phyloP scores from a whole-genome alignment of 345 rosid species.

The Cardiospermum halicacabum region DNA sequence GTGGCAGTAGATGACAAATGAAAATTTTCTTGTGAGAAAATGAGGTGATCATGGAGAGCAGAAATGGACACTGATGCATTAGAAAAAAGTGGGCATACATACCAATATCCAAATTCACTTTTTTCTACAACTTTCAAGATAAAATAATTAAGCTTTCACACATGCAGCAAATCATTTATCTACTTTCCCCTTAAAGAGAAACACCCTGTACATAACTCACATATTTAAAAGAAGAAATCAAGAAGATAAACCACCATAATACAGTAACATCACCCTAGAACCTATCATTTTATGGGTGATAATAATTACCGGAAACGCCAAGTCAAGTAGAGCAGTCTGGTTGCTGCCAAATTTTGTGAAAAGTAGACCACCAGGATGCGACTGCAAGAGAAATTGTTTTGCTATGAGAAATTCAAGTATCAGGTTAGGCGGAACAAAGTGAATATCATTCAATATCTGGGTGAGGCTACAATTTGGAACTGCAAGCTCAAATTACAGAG shows the following conservation, averaged over 20 bases:
- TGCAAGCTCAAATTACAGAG: background rate
- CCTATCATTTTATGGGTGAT: background rate
- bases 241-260: background rate
- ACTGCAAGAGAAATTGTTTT: constrained; percentile 45
- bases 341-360: constrained; percentile 82
- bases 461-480: background rate
- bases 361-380: constrained; percentile 82
- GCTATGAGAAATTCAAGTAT: background rate
- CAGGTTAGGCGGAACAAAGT: background rate
- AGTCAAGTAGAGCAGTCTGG: constrained; percentile 82
- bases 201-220: background rate
- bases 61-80: background rate
- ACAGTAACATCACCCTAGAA: background rate
- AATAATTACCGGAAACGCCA: constrained; percentile 72
- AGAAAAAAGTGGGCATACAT: background rate
- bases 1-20: background rate
- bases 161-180: background rate
- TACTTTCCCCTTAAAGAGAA: background rate
- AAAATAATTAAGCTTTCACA: background rate
- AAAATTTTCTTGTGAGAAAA: background rate
- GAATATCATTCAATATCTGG: background rate
- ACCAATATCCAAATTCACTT: background rate
- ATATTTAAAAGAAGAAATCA: background rate
- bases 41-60: background rate
- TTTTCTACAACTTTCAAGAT: background rate